Evolutionary conservation across 163 green algal genomes (phyloP).

Genomic region (Botryococcus braunii): DNA sequence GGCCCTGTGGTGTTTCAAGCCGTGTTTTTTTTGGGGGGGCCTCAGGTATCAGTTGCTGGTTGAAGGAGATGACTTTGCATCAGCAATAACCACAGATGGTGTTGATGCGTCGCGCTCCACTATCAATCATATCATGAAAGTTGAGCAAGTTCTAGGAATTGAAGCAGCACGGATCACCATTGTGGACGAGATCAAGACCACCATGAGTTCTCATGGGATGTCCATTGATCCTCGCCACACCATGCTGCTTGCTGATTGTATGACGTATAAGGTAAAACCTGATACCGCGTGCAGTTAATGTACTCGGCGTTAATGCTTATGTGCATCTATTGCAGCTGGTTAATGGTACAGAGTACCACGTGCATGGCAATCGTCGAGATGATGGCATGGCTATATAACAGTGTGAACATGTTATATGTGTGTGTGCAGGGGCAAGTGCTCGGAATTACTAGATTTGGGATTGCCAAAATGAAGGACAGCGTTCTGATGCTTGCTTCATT

Average conservation of each 20-base stretch:
- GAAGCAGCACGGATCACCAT: constrained; percentile 75
- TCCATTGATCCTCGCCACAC: constrained; percentile 87
- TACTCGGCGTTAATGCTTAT: not conserved
- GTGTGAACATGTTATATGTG: too few relatives aligned
- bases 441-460: constrained; percentile 97
- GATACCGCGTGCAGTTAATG: not conserved
- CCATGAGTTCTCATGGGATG: constrained; percentile 91
- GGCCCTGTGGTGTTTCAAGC: too few relatives aligned
- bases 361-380: too few relatives aligned
- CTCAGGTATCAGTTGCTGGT: constrained; percentile 64
- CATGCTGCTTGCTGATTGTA: constrained; percentile 96
- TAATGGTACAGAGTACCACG: not conserved
- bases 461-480: constrained; percentile 99
- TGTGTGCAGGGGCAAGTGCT: constrained; percentile 80
- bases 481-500: constrained; percentile 98
- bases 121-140: constrained; percentile 92
- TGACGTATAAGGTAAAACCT: constrained; percentile 96
- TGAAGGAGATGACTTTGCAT: constrained; percentile 78
- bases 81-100: constrained; percentile 61
- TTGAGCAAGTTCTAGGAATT: constrained; percentile 81
- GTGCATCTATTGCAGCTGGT: not conserved
- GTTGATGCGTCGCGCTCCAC: constrained; percentile 58
- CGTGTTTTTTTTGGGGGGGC: too few relatives aligned
- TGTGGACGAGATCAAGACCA: constrained; percentile 83
- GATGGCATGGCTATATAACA: too few relatives aligned